Conservation (phyloP, 2,329 filamentous ascomycete genomes). For the Penicillium sp. region DNA sequence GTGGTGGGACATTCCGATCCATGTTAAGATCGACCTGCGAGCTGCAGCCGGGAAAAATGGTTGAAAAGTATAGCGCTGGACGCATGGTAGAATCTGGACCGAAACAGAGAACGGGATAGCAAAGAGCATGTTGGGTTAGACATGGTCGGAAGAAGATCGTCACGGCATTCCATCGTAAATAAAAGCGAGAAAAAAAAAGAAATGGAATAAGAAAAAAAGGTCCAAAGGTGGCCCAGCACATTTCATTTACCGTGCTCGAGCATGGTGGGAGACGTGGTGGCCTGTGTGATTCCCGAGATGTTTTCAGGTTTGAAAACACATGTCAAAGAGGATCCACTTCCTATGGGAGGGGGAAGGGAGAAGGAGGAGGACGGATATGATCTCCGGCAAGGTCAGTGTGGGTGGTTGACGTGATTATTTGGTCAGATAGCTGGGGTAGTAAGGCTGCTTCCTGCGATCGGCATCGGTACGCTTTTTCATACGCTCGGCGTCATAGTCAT, state of each 20-base stretch:
- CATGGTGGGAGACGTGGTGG: conserved; percentile 1
- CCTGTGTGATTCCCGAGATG: conserved; percentile 4
- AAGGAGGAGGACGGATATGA: conserved; percentile 3
- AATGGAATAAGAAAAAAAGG: neutral
- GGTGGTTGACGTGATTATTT: conserved; percentile 22
- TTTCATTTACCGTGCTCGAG: conserved; percentile 1
- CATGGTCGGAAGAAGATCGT: conserved; percentile 24
- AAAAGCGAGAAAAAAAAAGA: neutral
- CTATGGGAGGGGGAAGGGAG: no score
- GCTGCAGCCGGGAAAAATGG: neutral
- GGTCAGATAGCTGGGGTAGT: conserved; percentile 37
- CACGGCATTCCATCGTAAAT: conserved; percentile 33
- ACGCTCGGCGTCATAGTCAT: conserved; percentile 76
- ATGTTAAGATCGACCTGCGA: neutral
- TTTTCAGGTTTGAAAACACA: conserved; percentile 1
- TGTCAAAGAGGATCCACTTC: conserved; percentile 6
- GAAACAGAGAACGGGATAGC: conserved; percentile 10
- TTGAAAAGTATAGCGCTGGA: conserved; percentile 13
- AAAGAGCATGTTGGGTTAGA: conserved; percentile 10
- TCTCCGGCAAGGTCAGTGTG: neutral
- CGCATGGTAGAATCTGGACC: conserved; percentile 27
- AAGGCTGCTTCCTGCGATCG: conserved; percentile 39
- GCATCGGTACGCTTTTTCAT: conserved; percentile 55
- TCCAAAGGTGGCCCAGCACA: conserved; percentile 5
- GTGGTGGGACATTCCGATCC: neutral